Base-by-base conservation (phyloP, 129 eudicot genomes). In the Artemisia argyi region DNA sequence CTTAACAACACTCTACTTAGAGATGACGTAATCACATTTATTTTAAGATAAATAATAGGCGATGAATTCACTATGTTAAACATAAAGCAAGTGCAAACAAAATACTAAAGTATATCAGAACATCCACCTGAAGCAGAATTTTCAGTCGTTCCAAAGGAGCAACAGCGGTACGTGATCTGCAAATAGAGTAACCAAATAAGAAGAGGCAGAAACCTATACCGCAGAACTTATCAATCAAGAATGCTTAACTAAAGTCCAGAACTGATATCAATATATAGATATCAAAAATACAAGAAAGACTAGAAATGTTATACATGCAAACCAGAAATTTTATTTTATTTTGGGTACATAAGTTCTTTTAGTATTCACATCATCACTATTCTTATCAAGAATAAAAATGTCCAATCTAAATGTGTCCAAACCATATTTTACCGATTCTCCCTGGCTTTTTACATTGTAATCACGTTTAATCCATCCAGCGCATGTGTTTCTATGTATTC, bases 111-210 rank as follows among this genome's bases (percentile, higher is more conserved):
- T 39, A 7, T 39, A 39, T 39, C 46, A 70, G 11, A 77, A 10
- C 52, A 61, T 47, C 17, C 69, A 92, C 98, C 97, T 94, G 99
- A 22, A 88, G 93, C 80, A 94, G 69, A 57, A 94, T 94, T 66
- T 94, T 94, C 65, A 94, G 24, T 63, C 99, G 89, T 84, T 94
- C 99, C 72, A 94, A 79, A 48, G 99, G 99, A 66, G 99, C 99
- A 69, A 94, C 99, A 72, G 99, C 99, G 66, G 97, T 94, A 14
- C 99, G 91, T 2, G 99, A 94, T 77, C 99, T 94, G 91, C 49
- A 82, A 64, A 70, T 53, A 70, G 48, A 51, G 19, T 22, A 76
- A 68, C 70, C 58, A 73, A 52, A 72, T 61, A 16, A 35, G 19
- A 4, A 10, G 42, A 11, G 11, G 50, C 51, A 8, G 17, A 28